These are phyloP conservation scores for Nannizziopsis barbatae DNA, from an alignment of 2,329 filamentous ascomycete species.

Conservation along the genomic window DNA sequence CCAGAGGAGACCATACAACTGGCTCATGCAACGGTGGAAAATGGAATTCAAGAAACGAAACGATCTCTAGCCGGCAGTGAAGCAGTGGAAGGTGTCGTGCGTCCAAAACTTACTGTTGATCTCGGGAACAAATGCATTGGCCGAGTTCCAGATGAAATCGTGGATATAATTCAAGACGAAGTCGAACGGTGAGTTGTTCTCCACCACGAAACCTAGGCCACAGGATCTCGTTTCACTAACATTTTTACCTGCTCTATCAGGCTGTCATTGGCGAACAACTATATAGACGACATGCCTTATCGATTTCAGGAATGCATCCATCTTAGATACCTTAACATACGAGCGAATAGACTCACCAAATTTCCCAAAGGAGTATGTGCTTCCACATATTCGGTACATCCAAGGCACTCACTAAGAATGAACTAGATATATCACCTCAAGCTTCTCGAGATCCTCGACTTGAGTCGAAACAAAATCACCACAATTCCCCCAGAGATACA, in stretches of 20 bases:
- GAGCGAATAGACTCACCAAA: constrained; percentile 43
- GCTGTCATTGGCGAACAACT: constrained; percentile 42
- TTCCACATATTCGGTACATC: neutral
- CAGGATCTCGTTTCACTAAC: neutral
- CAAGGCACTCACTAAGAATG: constrained; percentile 10
- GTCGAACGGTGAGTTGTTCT: constrained; percentile 37
- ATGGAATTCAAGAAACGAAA: constrained; percentile 38
- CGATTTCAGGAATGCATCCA: constrained; percentile 40
- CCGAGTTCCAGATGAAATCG: constrained; percentile 39
- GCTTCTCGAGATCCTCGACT: constrained; percentile 82
- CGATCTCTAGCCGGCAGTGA: constrained; percentile 38
- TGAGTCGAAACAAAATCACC: constrained; percentile 76
- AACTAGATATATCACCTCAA: constrained; percentile 70
- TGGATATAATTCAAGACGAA: constrained; percentile 43
- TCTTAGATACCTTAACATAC: constrained; percentile 41
- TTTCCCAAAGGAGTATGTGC: constrained; percentile 53
- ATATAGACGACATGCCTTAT: constrained; percentile 39
- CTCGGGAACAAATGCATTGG: constrained; percentile 41
- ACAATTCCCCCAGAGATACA: constrained; percentile 67
- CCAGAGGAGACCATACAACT: constrained; percentile 38
- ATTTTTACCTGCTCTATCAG: constrained; percentile 21
- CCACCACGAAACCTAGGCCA: neutral
- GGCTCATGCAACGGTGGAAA: constrained; percentile 36
- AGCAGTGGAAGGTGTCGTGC: constrained; percentile 36
- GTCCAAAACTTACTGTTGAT: constrained; percentile 42